These are phyloP conservation scores for Erodium chrysanthum DNA, from an alignment of 441 rosid genomes.

Conservation along the genomic window DNA sequence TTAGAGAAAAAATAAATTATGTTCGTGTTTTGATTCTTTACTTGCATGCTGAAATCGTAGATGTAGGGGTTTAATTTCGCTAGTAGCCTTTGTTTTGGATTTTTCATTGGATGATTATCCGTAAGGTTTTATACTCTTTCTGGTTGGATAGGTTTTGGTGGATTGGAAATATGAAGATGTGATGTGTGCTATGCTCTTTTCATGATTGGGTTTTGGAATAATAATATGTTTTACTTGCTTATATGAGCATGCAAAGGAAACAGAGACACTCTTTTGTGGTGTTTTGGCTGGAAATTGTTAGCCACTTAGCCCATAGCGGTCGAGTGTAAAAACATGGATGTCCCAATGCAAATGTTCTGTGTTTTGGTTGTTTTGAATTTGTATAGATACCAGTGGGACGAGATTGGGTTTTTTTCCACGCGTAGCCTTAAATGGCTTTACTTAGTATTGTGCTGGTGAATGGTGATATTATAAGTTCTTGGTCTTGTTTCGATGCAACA, in stretches of 20 bases:
- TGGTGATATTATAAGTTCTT: not conserved
- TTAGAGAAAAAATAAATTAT: not conserved
- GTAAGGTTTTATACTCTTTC: not conserved
- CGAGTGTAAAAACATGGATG: not conserved
- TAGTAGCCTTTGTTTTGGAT: not conserved
- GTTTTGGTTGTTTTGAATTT: not conserved
- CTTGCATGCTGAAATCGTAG: not conserved
- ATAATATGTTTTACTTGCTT: not conserved
- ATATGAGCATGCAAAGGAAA: not conserved
- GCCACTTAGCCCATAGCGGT: no score
- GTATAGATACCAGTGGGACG: not conserved
- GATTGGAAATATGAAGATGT: not conserved
- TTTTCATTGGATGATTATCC: not conserved
- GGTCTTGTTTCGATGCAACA: no score
- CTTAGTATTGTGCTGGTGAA: no score
- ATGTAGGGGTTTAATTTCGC: not conserved
- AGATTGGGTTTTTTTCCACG: not conserved
- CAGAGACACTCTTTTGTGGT: not conserved
- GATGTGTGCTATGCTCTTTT: no score
- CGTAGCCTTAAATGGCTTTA: no score
- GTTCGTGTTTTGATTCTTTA: not conserved
- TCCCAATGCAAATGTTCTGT: not conserved
- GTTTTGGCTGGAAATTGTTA: not conserved
- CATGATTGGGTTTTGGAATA: no score
- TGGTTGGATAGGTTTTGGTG: not conserved